phyloP scores from a whole-genome alignment of 2,329 filamentous ascomycete genomes.

The Stromatinia cepivora region DNA sequence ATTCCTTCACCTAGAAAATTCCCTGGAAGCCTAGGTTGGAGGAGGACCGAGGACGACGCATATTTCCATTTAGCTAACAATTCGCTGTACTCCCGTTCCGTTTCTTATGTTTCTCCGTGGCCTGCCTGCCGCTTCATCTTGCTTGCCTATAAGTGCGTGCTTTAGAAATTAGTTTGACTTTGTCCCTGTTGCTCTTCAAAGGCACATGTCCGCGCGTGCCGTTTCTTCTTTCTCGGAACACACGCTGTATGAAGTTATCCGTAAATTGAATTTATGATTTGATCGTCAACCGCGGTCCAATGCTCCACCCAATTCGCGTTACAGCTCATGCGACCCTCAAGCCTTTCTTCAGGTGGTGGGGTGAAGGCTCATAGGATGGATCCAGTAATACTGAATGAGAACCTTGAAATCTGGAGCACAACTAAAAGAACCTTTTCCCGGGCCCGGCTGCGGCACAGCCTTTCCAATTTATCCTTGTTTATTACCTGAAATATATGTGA shows the following conservation, averaged over 20 bases:
- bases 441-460: conserved; percentile 25
- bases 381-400: conserved; percentile 13
- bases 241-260: conserved; percentile 21
- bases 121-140: conserved; percentile 18
- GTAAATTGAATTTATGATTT: conserved; percentile 26
- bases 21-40: conserved; percentile 9
- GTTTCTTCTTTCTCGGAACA: conserved; percentile 23
- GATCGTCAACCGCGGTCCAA: conserved; percentile 32
- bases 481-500: not conserved
- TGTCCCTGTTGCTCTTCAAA: conserved; percentile 20
- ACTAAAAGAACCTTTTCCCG: conserved; percentile 12
- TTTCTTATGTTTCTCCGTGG: conserved; percentile 7
- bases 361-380: conserved; percentile 16
- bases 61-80: conserved; percentile 19
- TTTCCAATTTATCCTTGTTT: conserved; percentile 13
- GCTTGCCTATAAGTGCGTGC: conserved; percentile 12
- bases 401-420: conserved; percentile 5
- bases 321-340: conserved; percentile 32
- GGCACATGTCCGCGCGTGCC: conserved; percentile 26
- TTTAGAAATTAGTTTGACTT: conserved; percentile 24
- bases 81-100: conserved; percentile 10
- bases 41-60: conserved; percentile 21
- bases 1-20: conserved; percentile 3
- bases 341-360: conserved; percentile 22
- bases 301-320: conserved; percentile 27